A percentile compares a stretch with the other conserved stretches of the same genome.
Evolutionary conservation across 1,284 basidiomycete genomes (phyloP).

Genomic region (Trametes pubescens): DNA sequence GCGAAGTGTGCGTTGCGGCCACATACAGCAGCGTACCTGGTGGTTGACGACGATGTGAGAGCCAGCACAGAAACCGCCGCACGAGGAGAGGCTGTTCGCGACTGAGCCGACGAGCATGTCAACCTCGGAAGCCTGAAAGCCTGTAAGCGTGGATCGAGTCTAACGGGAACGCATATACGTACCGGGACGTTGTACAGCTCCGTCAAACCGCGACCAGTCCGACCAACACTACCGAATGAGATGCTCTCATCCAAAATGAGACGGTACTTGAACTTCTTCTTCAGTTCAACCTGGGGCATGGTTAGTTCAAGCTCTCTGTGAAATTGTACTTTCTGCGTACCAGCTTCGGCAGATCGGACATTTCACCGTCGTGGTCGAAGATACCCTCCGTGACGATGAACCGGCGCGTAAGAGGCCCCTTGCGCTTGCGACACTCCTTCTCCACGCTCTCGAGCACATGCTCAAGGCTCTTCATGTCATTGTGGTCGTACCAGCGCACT

Average conservation of each 20-base stretch:
- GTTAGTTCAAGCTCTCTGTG: neutral
- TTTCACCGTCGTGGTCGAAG: conserved; percentile 94
- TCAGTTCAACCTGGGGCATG: conserved; percentile 82
- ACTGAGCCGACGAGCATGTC: conserved; percentile 90
- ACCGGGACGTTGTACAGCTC: conserved; percentile 94
- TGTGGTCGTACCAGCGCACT: conserved; percentile 96
- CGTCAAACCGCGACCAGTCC: conserved; percentile 93
- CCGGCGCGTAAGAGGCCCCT: conserved; percentile 83
- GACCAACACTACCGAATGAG: conserved; percentile 93
- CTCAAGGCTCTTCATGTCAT: conserved; percentile 91
- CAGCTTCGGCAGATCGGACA: conserved; percentile 90
- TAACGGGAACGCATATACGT: conserved; percentile 39
- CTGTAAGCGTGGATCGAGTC: neutral
- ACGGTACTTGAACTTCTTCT: conserved; percentile 95
- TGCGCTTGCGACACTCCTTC: conserved; percentile 88
- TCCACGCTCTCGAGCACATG: conserved; percentile 86
- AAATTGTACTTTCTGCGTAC: conserved; percentile 57
- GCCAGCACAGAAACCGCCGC: conserved; percentile 97
- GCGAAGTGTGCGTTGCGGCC: neutral
- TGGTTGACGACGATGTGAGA: conserved; percentile 87
- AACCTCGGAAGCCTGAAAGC: conserved; percentile 67
- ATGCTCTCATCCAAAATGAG: conserved; percentile 94
- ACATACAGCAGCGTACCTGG: conserved; percentile 60
- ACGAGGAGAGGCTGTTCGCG: conserved; percentile 84
- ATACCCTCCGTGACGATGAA: conserved; percentile 99